Conservation (phyloP, 331 rosid species). For the Acacia concinna region DNA sequence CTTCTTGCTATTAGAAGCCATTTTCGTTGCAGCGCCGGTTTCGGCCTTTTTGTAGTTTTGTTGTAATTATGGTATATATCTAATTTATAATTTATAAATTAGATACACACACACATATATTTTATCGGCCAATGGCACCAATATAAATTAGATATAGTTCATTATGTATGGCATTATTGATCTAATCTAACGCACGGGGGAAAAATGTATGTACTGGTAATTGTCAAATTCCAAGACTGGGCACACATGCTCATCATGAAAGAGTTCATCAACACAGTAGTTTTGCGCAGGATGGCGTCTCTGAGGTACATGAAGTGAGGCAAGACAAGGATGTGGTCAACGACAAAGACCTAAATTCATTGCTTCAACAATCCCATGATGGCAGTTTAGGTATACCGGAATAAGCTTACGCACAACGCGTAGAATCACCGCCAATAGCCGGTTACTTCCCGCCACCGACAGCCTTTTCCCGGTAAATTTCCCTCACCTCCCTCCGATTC, state of each 20-base stretch:
- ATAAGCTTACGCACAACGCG: constrained; percentile 24
- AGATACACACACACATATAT: too few relatives aligned
- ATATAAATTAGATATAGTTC: too few relatives aligned
- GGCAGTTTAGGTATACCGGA: constrained; percentile 38
- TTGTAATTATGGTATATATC: too few relatives aligned
- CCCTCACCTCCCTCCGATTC: background rate
- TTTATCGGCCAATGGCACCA: too few relatives aligned
- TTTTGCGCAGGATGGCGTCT: background rate
- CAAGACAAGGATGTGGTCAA: background rate
- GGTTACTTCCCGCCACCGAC: constrained; percentile 51
- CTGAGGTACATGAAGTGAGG: background rate
- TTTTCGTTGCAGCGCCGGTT: background rate
- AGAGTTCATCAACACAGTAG: too few relatives aligned
- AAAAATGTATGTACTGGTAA: background rate
- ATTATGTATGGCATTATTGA: background rate
- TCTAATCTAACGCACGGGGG: background rate
- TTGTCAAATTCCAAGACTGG: background rate
- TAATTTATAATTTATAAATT: too few relatives aligned
- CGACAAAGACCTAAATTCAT: constrained; percentile 19
- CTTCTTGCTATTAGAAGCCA: background rate
- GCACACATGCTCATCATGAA: background rate
- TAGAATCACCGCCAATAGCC: constrained; percentile 38
- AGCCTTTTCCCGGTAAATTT: constrained; percentile 31
- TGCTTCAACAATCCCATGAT: constrained; percentile 2
- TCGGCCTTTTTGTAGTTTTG: background rate